Evolutionary conservation across 2,329 filamentous ascomycete species (phyloP).

Genomic region (Ilyonectria sp.): DNA sequence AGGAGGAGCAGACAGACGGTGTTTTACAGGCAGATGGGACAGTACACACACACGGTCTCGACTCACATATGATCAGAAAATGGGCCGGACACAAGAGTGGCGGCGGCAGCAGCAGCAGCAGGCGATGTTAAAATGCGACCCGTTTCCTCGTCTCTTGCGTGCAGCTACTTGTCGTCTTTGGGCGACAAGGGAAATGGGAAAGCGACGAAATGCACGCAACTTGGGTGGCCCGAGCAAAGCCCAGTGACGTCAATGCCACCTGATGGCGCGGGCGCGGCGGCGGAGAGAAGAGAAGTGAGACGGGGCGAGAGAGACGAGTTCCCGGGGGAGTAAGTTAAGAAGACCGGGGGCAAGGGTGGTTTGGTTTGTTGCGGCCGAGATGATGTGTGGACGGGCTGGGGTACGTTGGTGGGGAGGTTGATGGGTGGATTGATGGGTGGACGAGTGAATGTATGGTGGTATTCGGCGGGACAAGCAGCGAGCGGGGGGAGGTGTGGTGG

Average conservation of each 20-base stretch:
- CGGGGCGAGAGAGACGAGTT: constrained; percentile 25
- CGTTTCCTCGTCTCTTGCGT: constrained; percentile 32
- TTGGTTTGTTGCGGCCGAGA: constrained; percentile 17
- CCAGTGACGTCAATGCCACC: constrained; percentile 49
- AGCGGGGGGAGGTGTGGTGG: constrained; percentile 6
- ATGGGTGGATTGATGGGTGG: constrained; percentile 1
- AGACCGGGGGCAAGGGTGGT: not conserved
- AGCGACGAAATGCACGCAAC: constrained; percentile 26
- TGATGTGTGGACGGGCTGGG: constrained; percentile 19
- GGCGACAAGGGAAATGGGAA: constrained; percentile 20
- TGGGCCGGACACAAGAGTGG: constrained; percentile 7
- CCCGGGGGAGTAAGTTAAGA: not conserved
- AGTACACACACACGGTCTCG: constrained; percentile 14
- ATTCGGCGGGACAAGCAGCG: not conserved
- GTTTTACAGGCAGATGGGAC: constrained; percentile 36
- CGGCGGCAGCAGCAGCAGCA: constrained; percentile 29
- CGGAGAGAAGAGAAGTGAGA: constrained; percentile 29
- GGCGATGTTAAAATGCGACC: constrained; percentile 34
- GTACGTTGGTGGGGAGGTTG: not conserved
- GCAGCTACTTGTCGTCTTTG: constrained; percentile 25
- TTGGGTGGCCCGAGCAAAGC: constrained; percentile 27
- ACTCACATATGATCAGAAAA: constrained; percentile 24
- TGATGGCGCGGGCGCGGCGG: constrained; percentile 36
- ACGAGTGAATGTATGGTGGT: constrained; percentile 3
- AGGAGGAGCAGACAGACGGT: constrained; percentile 7